Base-by-base conservation (phyloP, 1,284 basidiomycete species). In the Fomitiporia mediterranea region DNA sequence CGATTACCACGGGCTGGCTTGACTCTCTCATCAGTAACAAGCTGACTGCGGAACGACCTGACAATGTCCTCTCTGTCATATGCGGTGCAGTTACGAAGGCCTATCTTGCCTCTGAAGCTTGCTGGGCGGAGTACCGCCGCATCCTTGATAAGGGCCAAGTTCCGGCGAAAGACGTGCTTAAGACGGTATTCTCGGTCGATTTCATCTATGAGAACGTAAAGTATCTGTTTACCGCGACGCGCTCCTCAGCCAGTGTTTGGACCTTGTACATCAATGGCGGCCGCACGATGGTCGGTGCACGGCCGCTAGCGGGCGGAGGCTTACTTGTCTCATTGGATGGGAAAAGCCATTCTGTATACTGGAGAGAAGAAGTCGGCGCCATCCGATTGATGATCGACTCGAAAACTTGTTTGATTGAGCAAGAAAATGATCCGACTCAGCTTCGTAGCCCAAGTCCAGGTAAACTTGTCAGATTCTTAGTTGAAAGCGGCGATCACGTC, bases 401-500 rank as follows among this genome's bases (percentile, higher is more conserved):
- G 61, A 97, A 98, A 80, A 99, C 97, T 27, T 97, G 94, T 72
- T 80, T 98, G 72, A 96, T 99, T 65, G 97, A 98, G 74, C 95
- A 99, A 73, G 97, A 99, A 81, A 98, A 98, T 66, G 97, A 99
- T 69, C 97, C 97, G 4, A 99, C 97, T 15, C 96, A 99, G 72
- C 79, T 99, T 56, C 82, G 96, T 66, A 94, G 91, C 67, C 97
- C 97, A 9, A 94, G 89, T 73, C 97, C 97, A 23, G 97, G 97
- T 51, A 99, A 99, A 76, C 83, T 99, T 48, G 84, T 99, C 57
- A 83, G 95, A 52, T 96, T 90, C 78, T 83, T 99, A 61, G 88
- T 99, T 61, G 96, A 99, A 67, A 96, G 91, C 59, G 97, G 97
- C 19, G 96, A 98, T 62, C 97, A 99, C 70, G 82, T 99, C 72